Base-by-base conservation (phyloP, 2,329 filamentous ascomycete genomes). In the Paecilomyces niveus region DNA sequence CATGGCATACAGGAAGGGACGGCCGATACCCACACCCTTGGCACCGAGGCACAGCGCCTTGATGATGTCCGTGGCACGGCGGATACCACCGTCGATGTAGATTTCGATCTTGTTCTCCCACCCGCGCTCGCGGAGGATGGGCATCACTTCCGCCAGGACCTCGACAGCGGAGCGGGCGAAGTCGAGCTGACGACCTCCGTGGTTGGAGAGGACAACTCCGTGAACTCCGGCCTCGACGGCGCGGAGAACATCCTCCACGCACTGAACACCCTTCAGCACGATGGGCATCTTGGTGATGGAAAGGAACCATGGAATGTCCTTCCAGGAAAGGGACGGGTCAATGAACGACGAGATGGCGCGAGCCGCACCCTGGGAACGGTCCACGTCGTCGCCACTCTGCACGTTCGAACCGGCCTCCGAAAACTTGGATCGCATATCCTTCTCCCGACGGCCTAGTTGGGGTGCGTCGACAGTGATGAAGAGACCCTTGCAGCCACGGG, bases 391-490 rank as follows among this genome's bases (percentile, higher is more conserved):
- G 55, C 89, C 90, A 53, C 76, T 77, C 11, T 97, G 94, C 13
- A 97, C 90, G 69, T 86, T 89, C 29, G 88, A 89, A 8, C 92
- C 93, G 13, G 84, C 83, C 66, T 96, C 93, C 39, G 85, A 85
- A 72, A 95, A 96, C 76, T 97, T 97, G 64, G 84, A 85, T 45
- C 94, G 89, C 94, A 97, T 97, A 73, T 97, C 94, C 80, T 97
- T 99, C 76, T 99, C 94, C 65, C 94, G 84, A 45, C 94, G 87
- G 50, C 94, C 94, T 22, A 99, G 86, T 75, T 97, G 93, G 5
- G 94, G 94, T 56, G 94, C 94, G 73, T 99, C 94, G 57, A 99
- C 94, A 2, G 94, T 99, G 78, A 99, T 97, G 81, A 99, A 99
- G 18, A 99, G 85, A 9, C 89, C 94, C 76, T 90, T 94, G 82